phyloP scores from a whole-genome alignment of 305 asterid species.

The Fraxinus baroniana region DNA sequence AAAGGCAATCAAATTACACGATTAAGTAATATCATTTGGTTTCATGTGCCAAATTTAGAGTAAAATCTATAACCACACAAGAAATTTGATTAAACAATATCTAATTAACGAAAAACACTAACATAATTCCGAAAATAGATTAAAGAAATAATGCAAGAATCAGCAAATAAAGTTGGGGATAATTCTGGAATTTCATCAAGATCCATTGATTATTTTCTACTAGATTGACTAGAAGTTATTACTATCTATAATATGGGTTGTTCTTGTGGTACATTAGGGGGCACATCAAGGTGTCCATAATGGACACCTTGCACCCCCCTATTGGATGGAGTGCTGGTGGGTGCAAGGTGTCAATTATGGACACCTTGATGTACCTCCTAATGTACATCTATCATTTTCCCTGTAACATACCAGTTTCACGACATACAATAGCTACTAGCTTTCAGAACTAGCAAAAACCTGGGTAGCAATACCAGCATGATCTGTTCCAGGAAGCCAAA shows the following conservation, averaged over 20 bases:
- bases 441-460: constrained; percentile 47
- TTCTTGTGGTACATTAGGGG: too few species aligned
- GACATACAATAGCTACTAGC: constrained; percentile 1
- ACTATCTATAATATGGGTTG: neutral
- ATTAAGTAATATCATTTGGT: neutral
- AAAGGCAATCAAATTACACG: constrained; percentile 7
- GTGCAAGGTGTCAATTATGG: too few species aligned
- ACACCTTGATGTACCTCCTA: too few species aligned
- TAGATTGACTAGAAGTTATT: constrained; percentile 9
- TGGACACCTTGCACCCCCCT: too few species aligned
- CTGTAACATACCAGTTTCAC: neutral
- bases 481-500: constrained; percentile 99
- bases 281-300: too few species aligned
- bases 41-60: constrained; percentile 9
- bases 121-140: neutral
- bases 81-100: constrained; percentile 2
- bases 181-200: constrained; percentile 5
- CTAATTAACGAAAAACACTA: neutral
- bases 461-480: constrained; percentile 99
- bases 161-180: constrained; percentile 3
- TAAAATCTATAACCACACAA: neutral
- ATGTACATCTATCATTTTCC: too few species aligned
- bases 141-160: constrained; percentile 11
- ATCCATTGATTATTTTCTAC: neutral
- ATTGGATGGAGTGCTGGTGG: too few species aligned